Base-by-base conservation (phyloP, 129 eudicot genomes). In the Chrysanthemum lavandulifolium region DNA sequence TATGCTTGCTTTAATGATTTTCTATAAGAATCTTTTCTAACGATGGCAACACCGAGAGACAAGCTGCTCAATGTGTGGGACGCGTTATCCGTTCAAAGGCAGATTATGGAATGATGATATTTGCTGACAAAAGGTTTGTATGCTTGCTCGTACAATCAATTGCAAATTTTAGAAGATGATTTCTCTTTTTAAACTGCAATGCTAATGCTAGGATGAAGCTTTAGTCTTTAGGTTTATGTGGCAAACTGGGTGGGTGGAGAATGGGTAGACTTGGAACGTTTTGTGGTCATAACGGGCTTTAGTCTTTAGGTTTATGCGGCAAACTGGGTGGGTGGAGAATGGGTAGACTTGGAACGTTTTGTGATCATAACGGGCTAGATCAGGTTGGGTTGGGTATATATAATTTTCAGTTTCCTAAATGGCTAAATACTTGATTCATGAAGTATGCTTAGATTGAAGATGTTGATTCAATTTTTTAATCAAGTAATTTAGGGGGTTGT, bases 31-130 rank as follows among this genome's bases (percentile, higher is more conserved):
- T 43, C 15, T 61, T 80, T 23, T 40, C 43, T 70, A 47, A 68
- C 12, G 31, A 19, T 21, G 25, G 48, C 23, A 13, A 57, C 48
- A 43, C 13, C 52, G 58, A 76, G 94, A 90, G 99, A 80, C 99
- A 90, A 86, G 99, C 97, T 83, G 99, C 99, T 69, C 99, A 95
- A 78, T 95, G 99, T 72, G 99, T 95, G 73, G 99, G 99, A 27
- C 90, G 96, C 78, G 97, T 95, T 12, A 95, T 95, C 54, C 96
- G 99, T 55, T 95, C 99, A 14, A 95, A 95, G 82, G 99, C 99
- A 67, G 97, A 95, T 84, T 90, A 95, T 75, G 99, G 99, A 60
- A 90, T 95, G 99, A 90, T 95, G 99, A 95, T 95, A 54, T 94
- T 95, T 81, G 99, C 99, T 61, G 99, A 95, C 80, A 95, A 95